A percentile compares a stretch with the other conserved stretches of the same genome.
Conservation (phyloP, 352 stramenopile genomes). For the Phytophthora europaea region DNA sequence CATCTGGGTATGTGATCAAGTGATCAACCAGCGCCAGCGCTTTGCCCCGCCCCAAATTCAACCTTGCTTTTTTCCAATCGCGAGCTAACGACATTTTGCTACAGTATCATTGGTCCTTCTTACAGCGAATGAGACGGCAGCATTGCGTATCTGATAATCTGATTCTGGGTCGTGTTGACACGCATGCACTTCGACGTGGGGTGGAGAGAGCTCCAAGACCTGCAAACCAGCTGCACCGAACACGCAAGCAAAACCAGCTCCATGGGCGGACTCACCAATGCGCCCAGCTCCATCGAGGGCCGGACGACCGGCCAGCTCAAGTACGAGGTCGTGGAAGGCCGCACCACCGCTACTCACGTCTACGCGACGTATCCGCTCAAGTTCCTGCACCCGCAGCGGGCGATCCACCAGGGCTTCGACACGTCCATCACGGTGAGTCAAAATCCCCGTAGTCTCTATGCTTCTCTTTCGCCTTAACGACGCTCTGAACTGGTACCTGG, state of each 20-base stretch:
- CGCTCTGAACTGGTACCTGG: background rate
- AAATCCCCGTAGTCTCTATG: background rate
- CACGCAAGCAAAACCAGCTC: background rate
- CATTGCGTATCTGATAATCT: conserved; percentile 27
- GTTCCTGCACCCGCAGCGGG: conserved; percentile 81
- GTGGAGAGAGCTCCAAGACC: background rate
- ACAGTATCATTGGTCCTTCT: conserved; percentile 6
- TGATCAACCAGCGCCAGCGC: conserved; percentile 2
- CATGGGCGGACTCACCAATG: conserved; percentile 12
- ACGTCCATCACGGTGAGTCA: conserved; percentile 77
- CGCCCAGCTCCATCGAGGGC: background rate
- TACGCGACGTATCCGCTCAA: conserved; percentile 91
- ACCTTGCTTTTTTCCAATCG: conserved; percentile 6
- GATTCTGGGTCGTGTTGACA: conserved; percentile 31
- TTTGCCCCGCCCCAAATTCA: conserved; percentile 7
- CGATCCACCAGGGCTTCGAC: conserved; percentile 69
- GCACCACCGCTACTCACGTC: conserved; percentile 74
- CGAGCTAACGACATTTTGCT: conserved; percentile 6
- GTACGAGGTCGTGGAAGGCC: conserved; percentile 75
- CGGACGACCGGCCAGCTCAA: conserved; percentile 59
- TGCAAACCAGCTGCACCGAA: background rate
- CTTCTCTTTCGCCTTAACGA: background rate
- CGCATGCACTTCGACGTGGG: conserved; percentile 15
- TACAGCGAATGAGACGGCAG: conserved; percentile 9
- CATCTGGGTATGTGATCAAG: conserved; percentile 9